These are phyloP conservation scores for Scolecobasidium constrictum DNA, from an alignment of 2,329 filamentous ascomycete species.

Conservation along the genomic window DNA sequence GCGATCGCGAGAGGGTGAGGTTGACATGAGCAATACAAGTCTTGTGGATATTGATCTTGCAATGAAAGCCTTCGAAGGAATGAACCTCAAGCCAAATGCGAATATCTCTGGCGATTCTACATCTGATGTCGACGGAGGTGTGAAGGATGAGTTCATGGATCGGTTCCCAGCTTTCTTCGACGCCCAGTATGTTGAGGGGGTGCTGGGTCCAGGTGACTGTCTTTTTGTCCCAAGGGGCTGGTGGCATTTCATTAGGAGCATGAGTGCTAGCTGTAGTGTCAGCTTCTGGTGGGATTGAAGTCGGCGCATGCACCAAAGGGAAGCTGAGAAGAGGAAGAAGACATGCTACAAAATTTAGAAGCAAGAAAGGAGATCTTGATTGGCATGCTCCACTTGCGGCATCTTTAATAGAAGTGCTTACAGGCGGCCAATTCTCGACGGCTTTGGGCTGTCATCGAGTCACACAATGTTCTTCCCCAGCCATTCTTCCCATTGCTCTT, in stretches of 20 bases:
- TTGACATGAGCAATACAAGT: conserved; percentile 91
- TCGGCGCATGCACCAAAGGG: too few species aligned
- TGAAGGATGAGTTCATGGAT: conserved; percentile 23
- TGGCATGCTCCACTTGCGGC: too few species aligned
- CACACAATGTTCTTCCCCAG: conserved; percentile 50
- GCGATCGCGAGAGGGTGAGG: conserved; percentile 47
- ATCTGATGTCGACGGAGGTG: conserved; percentile 24
- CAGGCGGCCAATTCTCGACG: not conserved
- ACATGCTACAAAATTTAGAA: too few species aligned
- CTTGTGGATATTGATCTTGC: conserved; percentile 60
- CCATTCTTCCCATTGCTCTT: conserved; percentile 79
- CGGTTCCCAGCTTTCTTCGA: conserved; percentile 43
- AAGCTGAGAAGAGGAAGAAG: too few species aligned
- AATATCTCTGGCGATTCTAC: too few species aligned
- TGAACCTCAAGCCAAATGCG: not conserved
- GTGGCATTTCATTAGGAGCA: conserved; percentile 92
- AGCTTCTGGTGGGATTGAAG: conserved; percentile 89
- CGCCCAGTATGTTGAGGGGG: conserved; percentile 60
- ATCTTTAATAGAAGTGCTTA: too few species aligned
- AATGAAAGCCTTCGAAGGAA: conserved; percentile 31
- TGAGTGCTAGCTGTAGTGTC: conserved; percentile 84
- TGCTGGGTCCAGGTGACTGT: conserved; percentile 71
- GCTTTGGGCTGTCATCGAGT: not conserved
- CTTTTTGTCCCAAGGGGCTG: conserved; percentile 87
- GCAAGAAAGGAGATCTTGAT: not conserved